These are phyloP conservation scores for Alternaria brassicicola DNA, from an alignment of 2,329 filamentous ascomycete genomes.

Conservation along the genomic window DNA sequence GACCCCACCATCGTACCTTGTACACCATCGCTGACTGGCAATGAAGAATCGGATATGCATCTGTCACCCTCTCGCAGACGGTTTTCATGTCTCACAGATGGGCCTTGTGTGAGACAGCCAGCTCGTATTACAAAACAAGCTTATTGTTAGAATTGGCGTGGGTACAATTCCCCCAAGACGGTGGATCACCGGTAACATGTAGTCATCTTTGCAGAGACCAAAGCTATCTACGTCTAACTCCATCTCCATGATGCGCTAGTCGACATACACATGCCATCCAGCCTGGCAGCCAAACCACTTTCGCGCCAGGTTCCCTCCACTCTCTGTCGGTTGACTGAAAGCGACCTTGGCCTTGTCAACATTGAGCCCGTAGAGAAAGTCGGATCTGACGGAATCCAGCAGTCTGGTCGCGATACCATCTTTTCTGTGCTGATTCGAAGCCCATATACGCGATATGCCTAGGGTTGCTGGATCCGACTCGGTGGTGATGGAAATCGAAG, in stretches of 20 bases:
- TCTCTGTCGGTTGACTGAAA: conserved; percentile 70
- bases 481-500: conserved; percentile 53
- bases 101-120: background rate
- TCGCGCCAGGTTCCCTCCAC: conserved; percentile 63
- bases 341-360: conserved; percentile 63
- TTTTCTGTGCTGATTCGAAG: conserved; percentile 61
- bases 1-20: conserved; percentile 26
- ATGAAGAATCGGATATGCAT: conserved; percentile 1
- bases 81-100: background rate
- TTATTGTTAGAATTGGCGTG: background rate
- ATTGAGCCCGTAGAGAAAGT: conserved; percentile 62
- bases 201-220: background rate
- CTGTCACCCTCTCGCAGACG: background rate
- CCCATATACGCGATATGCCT: conserved; percentile 71
- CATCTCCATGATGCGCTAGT: conserved; percentile 52
- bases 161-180: background rate
- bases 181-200: background rate
- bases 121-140: background rate
- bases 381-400: conserved; percentile 61
- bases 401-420: conserved; percentile 64
- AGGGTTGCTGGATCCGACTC: conserved; percentile 58
- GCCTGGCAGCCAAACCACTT: conserved; percentile 62
- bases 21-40: conserved; percentile 8
- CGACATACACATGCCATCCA: conserved; percentile 66
- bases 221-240: background rate